Conservation (phyloP, 2,329 filamentous ascomycete genomes). For the Grosmannia clavigera region DNA sequence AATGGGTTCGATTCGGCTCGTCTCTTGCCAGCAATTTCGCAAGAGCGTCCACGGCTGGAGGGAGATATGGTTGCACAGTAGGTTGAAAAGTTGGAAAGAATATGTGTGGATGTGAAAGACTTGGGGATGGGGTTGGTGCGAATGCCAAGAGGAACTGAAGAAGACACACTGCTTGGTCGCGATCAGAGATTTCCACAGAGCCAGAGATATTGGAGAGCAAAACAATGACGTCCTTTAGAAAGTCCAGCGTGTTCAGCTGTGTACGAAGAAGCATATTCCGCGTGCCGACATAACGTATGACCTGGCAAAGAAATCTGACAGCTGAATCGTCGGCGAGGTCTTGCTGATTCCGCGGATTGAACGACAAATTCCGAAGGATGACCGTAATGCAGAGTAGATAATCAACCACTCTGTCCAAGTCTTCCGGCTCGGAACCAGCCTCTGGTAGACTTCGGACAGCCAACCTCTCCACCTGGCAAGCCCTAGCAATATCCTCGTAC, state of each 20-base stretch:
- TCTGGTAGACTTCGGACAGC: constrained; percentile 58
- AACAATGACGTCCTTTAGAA: constrained; percentile 91
- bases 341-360: constrained; percentile 60
- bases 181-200: constrained; percentile 66
- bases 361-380: constrained; percentile 85
- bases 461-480: constrained; percentile 63
- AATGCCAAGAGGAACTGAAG: constrained; percentile 86
- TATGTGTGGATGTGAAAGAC: constrained; percentile 40
- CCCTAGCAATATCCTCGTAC: constrained; percentile 78
- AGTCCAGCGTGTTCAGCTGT: constrained; percentile 77
- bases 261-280: constrained; percentile 75
- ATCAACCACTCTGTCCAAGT: constrained; percentile 77
- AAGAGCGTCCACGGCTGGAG: constrained; percentile 76
- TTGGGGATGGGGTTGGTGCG: constrained; percentile 64
- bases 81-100: constrained; percentile 77
- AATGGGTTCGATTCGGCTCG: constrained; percentile 80
- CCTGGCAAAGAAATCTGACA: constrained; percentile 69
- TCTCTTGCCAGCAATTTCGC: constrained; percentile 88
- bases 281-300: constrained; percentile 79
- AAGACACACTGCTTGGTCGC: constrained; percentile 77
- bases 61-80: constrained; percentile 71
- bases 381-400: constrained; percentile 82
- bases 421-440: constrained; percentile 66
- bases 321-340: constrained; percentile 65
- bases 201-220: constrained; percentile 82